Conservation (phyloP, 805 yeast genomes). For the Zygosaccharomyces gambellarensis region DNA sequence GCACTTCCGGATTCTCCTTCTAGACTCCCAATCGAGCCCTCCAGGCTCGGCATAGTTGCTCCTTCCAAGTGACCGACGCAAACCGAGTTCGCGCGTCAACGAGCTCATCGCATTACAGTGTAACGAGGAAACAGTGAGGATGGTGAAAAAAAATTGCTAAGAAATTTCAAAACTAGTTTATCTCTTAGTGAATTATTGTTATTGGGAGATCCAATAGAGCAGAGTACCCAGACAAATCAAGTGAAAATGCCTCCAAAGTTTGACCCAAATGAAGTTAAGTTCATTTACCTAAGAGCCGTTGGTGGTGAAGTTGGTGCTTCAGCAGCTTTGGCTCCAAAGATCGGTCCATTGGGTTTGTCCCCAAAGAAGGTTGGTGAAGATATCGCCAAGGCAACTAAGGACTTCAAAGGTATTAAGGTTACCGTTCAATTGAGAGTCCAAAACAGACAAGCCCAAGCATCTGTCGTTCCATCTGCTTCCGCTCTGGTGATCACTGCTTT, state of each 20-base stretch:
- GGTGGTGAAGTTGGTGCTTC: slow-evolving; percentile 99
- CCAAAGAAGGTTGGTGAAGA: slow-evolving; percentile 99
- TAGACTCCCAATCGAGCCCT: background rate
- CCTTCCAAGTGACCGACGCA: slow-evolving; percentile 1
- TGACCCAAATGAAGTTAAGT: slow-evolving; percentile 98
- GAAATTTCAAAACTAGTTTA: background rate
- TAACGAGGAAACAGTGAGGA: background rate
- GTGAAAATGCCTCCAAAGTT: slow-evolving; percentile 90
- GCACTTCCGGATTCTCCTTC: background rate
- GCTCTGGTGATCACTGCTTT: slow-evolving; percentile 98
- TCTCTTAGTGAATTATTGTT: background rate
- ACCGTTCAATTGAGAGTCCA: slow-evolving; percentile 98
- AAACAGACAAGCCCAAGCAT: slow-evolving; percentile 99
- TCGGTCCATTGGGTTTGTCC: slow-evolving; percentile 99
- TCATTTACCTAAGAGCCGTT: slow-evolving; percentile 98
- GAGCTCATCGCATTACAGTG: background rate
- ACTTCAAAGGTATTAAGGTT: slow-evolving; percentile 98
- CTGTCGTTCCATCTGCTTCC: slow-evolving; percentile 99
- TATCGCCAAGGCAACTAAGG: slow-evolving; percentile 99
- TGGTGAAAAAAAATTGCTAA: slow-evolving; percentile 2
- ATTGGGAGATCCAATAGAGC: slow-evolving; percentile 1
- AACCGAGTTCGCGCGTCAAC: background rate
- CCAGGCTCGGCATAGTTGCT: background rate
- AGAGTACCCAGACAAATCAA: slow-evolving; percentile 17
- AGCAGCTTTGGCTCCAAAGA: slow-evolving; percentile 99